Base-by-base conservation (phyloP, 768 basidiomycete genomes). In the Collybia mongolica region DNA sequence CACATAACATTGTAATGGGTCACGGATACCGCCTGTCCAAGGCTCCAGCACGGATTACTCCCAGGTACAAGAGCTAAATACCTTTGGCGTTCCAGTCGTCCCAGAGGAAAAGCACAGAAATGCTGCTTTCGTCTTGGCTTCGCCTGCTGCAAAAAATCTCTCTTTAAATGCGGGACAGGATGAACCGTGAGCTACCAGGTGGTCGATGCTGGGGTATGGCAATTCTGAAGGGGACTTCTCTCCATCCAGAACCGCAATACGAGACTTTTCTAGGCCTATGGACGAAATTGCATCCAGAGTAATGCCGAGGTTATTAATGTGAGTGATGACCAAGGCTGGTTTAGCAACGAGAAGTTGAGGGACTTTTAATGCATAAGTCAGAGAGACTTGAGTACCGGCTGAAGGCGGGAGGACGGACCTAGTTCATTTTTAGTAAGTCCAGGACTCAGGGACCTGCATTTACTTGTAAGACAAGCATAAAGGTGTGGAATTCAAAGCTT, bases 11-110 rank as follows among this genome's bases (percentile, higher is more conserved):
- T 65, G 60, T 75, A 77, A 58, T 85, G 84, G 5, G 81, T 73
- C 56, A 84, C 82, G 2, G 80, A 79, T 14, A 86, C 78, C 12
- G 83, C 82, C 80, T 82, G 41, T n/a, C n/a, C n/a, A n/a, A n/a
- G n/a, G n/a, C n/a, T n/a, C n/a, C n/a, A n/a, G n/a, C n/a, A n/a
- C n/a, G n/a, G n/a, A n/a, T n/a, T n/a, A n/a, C n/a, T n/a, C n/a
- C n/a, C n/a, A n/a, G n/a, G n/a, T n/a, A n/a, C n/a, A n/a, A n/a
- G n/a, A n/a, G n/a, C n/a, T n/a, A n/a, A n/a, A n/a, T n/a, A 82
- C 84, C 79, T 90, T 87, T 0, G 88, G 88, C 51, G 71, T 79
- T 0, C 88, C 88, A 2, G 88, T 90, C 0, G 88, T 90, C 48
- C 79, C 79, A 18, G 86, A 88, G 0, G 86, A 88, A 60, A 89